Evolutionary conservation across 306 rosid genomes (phyloP), one percentile per base, ranked within the genome.

Genomic region (Canavalia gladiata): DNA sequence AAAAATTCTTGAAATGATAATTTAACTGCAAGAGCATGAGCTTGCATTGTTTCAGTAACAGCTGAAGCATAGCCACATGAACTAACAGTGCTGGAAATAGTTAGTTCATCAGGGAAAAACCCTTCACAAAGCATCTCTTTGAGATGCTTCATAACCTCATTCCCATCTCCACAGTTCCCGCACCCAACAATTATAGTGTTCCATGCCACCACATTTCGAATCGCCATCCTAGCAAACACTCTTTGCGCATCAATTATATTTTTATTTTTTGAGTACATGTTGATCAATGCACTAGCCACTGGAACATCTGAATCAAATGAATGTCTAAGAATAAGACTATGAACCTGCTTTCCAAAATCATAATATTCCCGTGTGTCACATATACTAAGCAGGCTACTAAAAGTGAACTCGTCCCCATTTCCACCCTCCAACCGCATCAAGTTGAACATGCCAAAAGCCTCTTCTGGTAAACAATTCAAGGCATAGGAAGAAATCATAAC

Each of bases 401-500:
- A 87, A 18, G 97, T 92, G 80, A 89, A 95, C 52, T 81, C 91
- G 6, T 95, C 98, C 39, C 86, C 94, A 29, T 82, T 78, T 11
- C 68, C 77, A 57, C 91, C 81, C 58, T 84, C 82, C 71, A 51
- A 75, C 59, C 78, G 78, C 97, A 92, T 89, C 79, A 64, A 58
- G 71, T 70, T 82, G 84, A 92, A 90, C 58, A 84, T 2, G 56
- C 46, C 55, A 69, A 84, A 75, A 43, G 95, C 90, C 54, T 84
- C 88, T 79, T 59, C 8, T 18, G 84, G 68, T 52, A 86, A 83
- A 72, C 72, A 73, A 88, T 84, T 91, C 25, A 86, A 83, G 49
- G 81, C 87, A 80, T 85, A 90, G 65, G 94, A 89, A 69, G 94
- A 67, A 76, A 91, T 81, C 91, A 90, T 92, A 87, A 90, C 97